phyloP scores from a whole-genome alignment of 805 yeast species.

The Blastobotrys parvus region DNA sequence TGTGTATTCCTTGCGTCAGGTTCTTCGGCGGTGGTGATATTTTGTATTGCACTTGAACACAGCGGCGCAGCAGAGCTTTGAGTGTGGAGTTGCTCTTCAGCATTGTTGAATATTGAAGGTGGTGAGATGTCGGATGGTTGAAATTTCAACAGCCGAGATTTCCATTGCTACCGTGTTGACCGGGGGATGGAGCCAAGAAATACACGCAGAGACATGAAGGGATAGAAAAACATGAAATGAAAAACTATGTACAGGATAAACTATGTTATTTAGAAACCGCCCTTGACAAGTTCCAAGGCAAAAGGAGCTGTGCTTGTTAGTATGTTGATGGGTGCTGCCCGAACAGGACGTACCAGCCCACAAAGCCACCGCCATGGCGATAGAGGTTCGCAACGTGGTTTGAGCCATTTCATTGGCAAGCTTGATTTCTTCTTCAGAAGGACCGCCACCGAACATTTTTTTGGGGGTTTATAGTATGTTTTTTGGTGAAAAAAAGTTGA shows the following conservation, averaged over 20 bases:
- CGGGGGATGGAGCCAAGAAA: too few species aligned
- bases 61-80: neutral
- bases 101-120: neutral
- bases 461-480: neutral
- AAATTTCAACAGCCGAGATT: too few species aligned
- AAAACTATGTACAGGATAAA: neutral
- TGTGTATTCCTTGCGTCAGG: neutral
- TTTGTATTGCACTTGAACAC: slow-evolving; percentile 4
- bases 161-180: too few species aligned
- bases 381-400: slow-evolving; percentile 24
- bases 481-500: neutral
- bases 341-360: slow-evolving; percentile 28
- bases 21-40: slow-evolving; percentile 2
- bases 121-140: too few species aligned
- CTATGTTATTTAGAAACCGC: slow-evolving; percentile 25
- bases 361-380: slow-evolving; percentile 29
- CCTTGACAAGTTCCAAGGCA: slow-evolving; percentile 31
- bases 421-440: slow-evolving; percentile 30
- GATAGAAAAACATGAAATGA: neutral
- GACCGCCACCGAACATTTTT: slow-evolving; percentile 31
- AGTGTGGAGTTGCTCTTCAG: neutral
- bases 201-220: too few species aligned
- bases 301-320: slow-evolving; percentile 25
- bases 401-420: slow-evolving; percentile 24
- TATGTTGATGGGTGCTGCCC: neutral